Evolutionary conservation across 2,329 filamentous ascomycete species (phyloP).

Genomic region (Akanthomyces uredinophilus): DNA sequence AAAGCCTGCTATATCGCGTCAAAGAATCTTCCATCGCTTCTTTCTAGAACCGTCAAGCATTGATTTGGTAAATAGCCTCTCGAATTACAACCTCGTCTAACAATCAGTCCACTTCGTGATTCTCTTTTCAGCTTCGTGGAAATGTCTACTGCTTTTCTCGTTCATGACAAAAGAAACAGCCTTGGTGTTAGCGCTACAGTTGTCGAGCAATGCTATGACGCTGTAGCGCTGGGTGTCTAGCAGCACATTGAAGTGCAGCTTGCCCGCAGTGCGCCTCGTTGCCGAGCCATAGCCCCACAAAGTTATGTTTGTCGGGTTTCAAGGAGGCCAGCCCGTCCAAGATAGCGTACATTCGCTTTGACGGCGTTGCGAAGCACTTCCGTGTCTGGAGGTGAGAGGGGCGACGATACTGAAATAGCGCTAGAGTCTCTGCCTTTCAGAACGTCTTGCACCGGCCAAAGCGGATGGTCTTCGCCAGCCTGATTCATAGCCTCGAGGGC

Average conservation of each 20-base stretch:
- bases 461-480: conserved; percentile 18
- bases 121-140: too few species aligned
- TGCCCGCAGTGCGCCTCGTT: not conserved
- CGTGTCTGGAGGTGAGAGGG: not conserved
- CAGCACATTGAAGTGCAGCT: not conserved
- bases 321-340: not conserved
- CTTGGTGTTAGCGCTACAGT: too few species aligned
- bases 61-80: too few species aligned
- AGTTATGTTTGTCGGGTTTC: not conserved
- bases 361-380: not conserved
- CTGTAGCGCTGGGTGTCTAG: not conserved
- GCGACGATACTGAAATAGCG: not conserved
- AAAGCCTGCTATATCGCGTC: too few species aligned
- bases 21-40: too few species aligned
- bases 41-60: too few species aligned
- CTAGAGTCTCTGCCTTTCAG: not conserved
- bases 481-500: conserved; percentile 9
- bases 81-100: too few species aligned
- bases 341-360: not conserved
- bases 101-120: too few species aligned
- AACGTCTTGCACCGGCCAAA: conserved; percentile 22
- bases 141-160: too few species aligned
- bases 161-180: too few species aligned
- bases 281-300: not conserved
- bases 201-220: too few species aligned